These are phyloP conservation scores for Bacterosira constricta DNA, from an alignment of 108 stramenopile species.

Conservation along the genomic window DNA sequence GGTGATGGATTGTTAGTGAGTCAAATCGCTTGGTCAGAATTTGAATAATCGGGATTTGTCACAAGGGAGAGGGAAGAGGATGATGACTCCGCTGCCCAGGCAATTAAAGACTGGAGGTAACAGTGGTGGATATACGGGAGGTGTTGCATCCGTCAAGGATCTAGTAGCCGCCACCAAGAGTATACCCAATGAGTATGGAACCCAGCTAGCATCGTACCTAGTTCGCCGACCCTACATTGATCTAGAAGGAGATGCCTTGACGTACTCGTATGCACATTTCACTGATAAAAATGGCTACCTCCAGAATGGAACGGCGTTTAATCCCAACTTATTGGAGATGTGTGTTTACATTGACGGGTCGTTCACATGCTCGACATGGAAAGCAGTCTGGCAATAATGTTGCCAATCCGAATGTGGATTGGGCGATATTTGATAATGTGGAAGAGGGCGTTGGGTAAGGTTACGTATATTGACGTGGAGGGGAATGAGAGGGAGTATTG, in stretches of 20 bases:
- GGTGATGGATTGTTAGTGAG: neutral
- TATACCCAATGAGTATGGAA: constrained; percentile 60
- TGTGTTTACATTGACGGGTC: constrained; percentile 47
- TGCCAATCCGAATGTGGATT: constrained; percentile 44
- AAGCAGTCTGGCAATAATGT: constrained; percentile 1
- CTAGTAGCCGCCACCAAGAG: constrained; percentile 47
- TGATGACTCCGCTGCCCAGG: constrained; percentile 54
- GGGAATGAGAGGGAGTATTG: constrained; percentile 80
- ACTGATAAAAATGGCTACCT: constrained; percentile 40
- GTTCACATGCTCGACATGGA: constrained; percentile 45
- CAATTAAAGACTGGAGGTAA: constrained; percentile 5
- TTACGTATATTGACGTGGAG: constrained; percentile 75
- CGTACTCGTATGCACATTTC: constrained; percentile 22
- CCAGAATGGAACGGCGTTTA: constrained; percentile 46
- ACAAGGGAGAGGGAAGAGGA: constrained; percentile 15
- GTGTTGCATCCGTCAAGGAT: neutral
- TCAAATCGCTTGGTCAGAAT: neutral
- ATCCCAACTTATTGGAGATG: constrained; percentile 63
- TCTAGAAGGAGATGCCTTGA: neutral
- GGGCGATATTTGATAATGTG: constrained; percentile 59
- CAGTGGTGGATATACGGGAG: neutral
- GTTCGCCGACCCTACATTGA: constrained; percentile 63
- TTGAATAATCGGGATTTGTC: constrained; percentile 1
- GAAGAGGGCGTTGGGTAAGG: constrained; percentile 65
- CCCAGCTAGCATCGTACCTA: constrained; percentile 54